These are phyloP conservation scores for Triticum urartu DNA, from an alignment of 176 grass and related monocot genomes.

Conservation along the genomic window DNA sequence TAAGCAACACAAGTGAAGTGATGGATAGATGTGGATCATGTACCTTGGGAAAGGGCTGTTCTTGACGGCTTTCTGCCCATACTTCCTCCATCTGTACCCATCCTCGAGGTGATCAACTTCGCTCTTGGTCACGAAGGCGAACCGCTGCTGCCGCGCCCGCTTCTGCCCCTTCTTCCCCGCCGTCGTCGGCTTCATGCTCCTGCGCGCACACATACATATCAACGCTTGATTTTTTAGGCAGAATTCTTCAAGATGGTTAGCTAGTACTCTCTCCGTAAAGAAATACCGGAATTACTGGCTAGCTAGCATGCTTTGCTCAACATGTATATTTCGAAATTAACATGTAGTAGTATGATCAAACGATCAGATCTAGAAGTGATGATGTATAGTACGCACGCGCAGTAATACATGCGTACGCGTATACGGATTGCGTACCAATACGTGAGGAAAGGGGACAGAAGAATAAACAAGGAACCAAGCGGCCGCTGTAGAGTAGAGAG, in stretches of 20 bases:
- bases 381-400: too few relatives aligned
- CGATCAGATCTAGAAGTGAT: neutral
- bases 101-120: slow-evolving; percentile 88
- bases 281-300: too few relatives aligned
- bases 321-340: neutral
- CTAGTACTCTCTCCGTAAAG: too few relatives aligned
- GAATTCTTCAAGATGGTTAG: too few relatives aligned
- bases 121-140: slow-evolving; percentile 91
- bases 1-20: neutral
- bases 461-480: neutral
- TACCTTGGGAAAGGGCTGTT: slow-evolving; percentile 95
- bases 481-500: neutral
- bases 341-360: neutral
- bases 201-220: neutral
- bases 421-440: neutral
- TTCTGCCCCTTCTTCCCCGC: slow-evolving; percentile 61
- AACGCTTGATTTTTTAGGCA: too few relatives aligned
- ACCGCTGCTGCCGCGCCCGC: slow-evolving; percentile 61
- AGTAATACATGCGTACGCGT: neutral
- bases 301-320: neutral
- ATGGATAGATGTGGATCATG: neutral
- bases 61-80: slow-evolving; percentile 90
- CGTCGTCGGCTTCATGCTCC: slow-evolving; percentile 6
- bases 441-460: neutral
- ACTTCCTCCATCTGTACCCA: slow-evolving; percentile 94